These are phyloP conservation scores for Pseudogymnoascus sp. DNA, from an alignment of 2,329 filamentous ascomycete genomes.

Conservation along the genomic window DNA sequence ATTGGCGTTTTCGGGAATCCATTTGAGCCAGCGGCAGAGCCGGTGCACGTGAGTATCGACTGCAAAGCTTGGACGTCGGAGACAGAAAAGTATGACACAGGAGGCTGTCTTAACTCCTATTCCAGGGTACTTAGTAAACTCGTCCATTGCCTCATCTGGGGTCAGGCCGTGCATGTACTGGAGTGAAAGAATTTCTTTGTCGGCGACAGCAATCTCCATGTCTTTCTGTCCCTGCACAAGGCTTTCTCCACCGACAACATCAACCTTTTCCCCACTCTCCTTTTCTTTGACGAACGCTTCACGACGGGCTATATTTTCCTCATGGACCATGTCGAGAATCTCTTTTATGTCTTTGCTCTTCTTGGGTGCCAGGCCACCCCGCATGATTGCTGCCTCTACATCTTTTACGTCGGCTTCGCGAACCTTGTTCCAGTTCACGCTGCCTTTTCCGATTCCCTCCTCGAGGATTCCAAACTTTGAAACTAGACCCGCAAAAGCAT, in stretches of 20 bases:
- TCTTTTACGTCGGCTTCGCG: slow-evolving; percentile 50
- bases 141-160: slow-evolving; percentile 42
- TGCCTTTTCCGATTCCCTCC: slow-evolving; percentile 59
- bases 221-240: slow-evolving; percentile 43
- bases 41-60: slow-evolving; percentile 52
- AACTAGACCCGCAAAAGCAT: slow-evolving; percentile 59
- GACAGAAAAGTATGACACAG: slow-evolving; percentile 50
- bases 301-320: slow-evolving; percentile 54
- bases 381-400: slow-evolving; percentile 61
- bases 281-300: slow-evolving; percentile 41
- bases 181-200: slow-evolving; percentile 51
- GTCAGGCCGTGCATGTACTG: slow-evolving; percentile 42
- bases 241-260: slow-evolving; percentile 35
- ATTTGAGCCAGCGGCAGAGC: slow-evolving; percentile 45
- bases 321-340: slow-evolving; percentile 64
- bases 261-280: slow-evolving; percentile 33
- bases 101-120: slow-evolving; percentile 52
- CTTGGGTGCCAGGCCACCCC: slow-evolving; percentile 61
- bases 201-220: slow-evolving; percentile 48
- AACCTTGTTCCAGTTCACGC: slow-evolving; percentile 69
- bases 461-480: slow-evolving; percentile 55
- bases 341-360: slow-evolving; percentile 68
- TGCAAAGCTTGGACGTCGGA: slow-evolving; percentile 46
- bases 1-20: slow-evolving; percentile 45
- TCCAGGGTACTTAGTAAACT: slow-evolving; percentile 44